Conservation (phyloP, 805 yeast genomes). For the Cyberlindnera petersonii region DNA sequence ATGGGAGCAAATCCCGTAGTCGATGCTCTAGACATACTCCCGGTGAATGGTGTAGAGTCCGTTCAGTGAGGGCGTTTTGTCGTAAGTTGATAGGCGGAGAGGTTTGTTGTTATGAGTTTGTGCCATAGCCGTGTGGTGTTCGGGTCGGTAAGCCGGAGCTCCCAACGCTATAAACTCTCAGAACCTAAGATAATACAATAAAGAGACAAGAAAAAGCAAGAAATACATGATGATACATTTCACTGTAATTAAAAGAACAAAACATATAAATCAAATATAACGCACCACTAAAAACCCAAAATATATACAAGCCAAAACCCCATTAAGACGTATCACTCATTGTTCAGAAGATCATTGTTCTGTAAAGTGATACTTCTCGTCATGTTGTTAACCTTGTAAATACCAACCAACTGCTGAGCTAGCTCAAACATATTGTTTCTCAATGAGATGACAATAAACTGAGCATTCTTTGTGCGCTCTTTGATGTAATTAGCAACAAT, state of each 20-base stretch:
- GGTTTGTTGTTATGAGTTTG: neutral
- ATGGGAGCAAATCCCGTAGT: constrained; percentile 29
- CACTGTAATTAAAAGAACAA: no score
- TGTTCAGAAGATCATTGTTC: constrained; percentile 47
- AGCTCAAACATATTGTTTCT: constrained; percentile 98
- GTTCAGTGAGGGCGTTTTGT: neutral
- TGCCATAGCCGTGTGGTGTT: neutral
- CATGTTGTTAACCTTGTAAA: constrained; percentile 89
- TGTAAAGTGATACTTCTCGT: constrained; percentile 78
- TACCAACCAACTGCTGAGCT: constrained; percentile 91
- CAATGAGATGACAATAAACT: constrained; percentile 89
- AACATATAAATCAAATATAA: constrained; percentile 1
- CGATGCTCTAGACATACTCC: constrained; percentile 30
- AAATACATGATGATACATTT: no score
- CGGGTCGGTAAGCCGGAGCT: no score
- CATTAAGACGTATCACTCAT: constrained; percentile 2
- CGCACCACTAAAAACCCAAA: constrained; percentile 2
- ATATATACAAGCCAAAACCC: neutral
- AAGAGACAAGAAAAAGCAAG: no score
- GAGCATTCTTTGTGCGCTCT: constrained; percentile 94
- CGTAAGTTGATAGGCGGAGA: neutral
- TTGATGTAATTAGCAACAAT: constrained; percentile 97
- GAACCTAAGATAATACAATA: no score
- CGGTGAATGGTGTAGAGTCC: neutral
- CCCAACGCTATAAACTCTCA: no score